A percentile compares a stretch with the other conserved stretches of the same genome.
Evolutionary conservation across 1,284 basidiomycete genomes (phyloP).

Genomic region (Apiotrichum gamsii): DNA sequence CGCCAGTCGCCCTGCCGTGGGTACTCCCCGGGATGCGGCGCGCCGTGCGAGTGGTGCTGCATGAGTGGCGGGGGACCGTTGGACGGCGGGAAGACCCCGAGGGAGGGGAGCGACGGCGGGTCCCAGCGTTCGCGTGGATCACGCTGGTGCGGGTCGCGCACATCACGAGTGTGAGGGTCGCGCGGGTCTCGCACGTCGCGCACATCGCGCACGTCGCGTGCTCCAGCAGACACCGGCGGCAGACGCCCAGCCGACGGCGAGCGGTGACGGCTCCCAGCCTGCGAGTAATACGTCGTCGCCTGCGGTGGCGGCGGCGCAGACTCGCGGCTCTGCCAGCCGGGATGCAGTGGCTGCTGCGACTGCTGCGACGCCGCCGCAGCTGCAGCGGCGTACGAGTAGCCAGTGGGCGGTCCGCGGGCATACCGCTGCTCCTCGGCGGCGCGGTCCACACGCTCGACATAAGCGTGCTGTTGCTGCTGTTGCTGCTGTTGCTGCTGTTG

Average conservation of each 20-base stretch:
- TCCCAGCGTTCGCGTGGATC: constrained; percentile 8
- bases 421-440: constrained; percentile 3
- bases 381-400: constrained; percentile 12
- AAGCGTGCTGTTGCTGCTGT: too few species aligned
- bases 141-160: not conserved
- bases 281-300: constrained; percentile 1
- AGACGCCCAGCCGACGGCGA: not conserved
- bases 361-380: constrained; percentile 7
- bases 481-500: too few species aligned
- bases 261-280: too few species aligned
- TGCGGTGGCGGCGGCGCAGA: not conserved
- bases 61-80: constrained; percentile 1
- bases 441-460: not conserved
- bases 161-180: not conserved
- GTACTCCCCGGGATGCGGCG: constrained; percentile 3
- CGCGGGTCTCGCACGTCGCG: constrained; percentile 3
- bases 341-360: not conserved
- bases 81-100: constrained; percentile 12
- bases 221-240: not conserved
- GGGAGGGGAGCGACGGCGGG: constrained; percentile 1
- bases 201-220: not conserved
- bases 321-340: too few species aligned
- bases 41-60: not conserved
- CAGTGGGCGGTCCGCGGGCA: not conserved
- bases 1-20: constrained; percentile 11